Percentiles rank a stretch among this genome's conserved stretches.
These are phyloP conservation scores for Paraglomus brasilianum DNA, from an alignment of 192 early-diverging fungal species.

Conservation along the genomic window DNA sequence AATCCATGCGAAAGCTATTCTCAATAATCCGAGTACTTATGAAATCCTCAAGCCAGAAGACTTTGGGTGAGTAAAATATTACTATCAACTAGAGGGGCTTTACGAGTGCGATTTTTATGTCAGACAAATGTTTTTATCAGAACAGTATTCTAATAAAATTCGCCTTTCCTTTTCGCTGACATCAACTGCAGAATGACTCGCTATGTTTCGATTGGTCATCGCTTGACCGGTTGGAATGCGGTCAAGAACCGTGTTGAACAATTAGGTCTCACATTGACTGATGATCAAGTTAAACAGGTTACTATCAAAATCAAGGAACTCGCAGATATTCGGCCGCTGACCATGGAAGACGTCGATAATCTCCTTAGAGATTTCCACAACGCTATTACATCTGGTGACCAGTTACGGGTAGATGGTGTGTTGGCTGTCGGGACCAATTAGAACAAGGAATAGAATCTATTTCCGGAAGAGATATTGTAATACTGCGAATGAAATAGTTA, in stretches of 20 bases:
- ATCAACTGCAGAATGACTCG: constrained; percentile 81
- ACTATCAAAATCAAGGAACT: constrained; percentile 94
- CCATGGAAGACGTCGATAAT: constrained; percentile 91
- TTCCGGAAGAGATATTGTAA: no score
- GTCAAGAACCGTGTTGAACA: constrained; percentile 98
- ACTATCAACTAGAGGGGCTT: no score
- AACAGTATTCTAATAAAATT: no score
- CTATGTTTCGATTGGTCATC: constrained; percentile 95
- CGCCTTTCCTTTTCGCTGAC: no score
- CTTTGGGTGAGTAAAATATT: constrained; percentile 61
- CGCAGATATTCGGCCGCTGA: constrained; percentile 90
- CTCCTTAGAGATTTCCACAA: constrained; percentile 75
- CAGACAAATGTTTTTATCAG: no score
- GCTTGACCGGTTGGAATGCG: constrained; percentile 98
- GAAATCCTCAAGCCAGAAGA: constrained; percentile 98
- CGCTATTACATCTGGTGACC: constrained; percentile 59
- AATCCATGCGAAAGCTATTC: constrained; percentile 99
- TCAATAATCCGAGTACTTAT: constrained; percentile 98
- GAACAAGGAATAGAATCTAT: no score
- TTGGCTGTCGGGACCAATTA: no score
- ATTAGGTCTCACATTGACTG: constrained; percentile 77
- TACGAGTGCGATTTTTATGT: no score
- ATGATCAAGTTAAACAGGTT: constrained; percentile 88
- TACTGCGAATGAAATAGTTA: no score
- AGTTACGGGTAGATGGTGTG: constrained; percentile 38